Conservation (phyloP, 805 yeast genomes). For the Candida oleophila region DNA sequence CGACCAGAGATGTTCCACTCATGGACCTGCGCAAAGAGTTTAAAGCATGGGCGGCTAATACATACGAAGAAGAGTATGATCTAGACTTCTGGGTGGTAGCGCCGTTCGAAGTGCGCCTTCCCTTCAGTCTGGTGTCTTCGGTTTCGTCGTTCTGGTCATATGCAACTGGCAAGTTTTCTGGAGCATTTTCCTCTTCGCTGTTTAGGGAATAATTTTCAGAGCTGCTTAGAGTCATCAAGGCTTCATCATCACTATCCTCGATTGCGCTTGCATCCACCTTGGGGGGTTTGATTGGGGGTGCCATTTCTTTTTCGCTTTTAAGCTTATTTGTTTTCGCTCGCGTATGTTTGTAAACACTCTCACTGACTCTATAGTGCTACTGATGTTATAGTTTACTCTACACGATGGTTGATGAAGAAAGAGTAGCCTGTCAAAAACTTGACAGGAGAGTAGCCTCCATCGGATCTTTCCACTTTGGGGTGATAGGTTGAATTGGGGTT, state of each 20-base stretch:
- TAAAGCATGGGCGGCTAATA: conserved; percentile 2
- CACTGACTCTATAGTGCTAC: too few relatives aligned
- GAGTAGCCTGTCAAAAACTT: neutral
- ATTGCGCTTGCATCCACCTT: neutral
- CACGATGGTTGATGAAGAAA: neutral
- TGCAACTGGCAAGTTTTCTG: neutral
- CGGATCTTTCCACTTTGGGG: neutral
- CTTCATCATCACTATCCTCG: neutral
- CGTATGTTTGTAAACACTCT: too few relatives aligned
- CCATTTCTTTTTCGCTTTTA: too few relatives aligned
- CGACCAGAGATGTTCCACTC: neutral
- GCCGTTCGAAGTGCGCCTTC: conserved; percentile 1
- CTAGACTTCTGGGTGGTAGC: neutral
- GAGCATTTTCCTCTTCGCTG: neutral
- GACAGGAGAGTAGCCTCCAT: too few relatives aligned
- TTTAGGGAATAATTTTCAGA: neutral
- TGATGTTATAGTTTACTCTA: neutral
- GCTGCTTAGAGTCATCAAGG: neutral
- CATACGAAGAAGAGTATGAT: neutral
- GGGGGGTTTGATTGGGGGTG: neutral
- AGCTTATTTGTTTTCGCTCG: too few relatives aligned
- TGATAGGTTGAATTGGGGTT: too few relatives aligned
- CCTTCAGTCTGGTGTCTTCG: neutral
- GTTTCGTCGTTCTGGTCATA: neutral
- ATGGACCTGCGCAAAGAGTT: neutral